Conservation (phyloP, 1,284 basidiomycete species). For the Moesziomyces aphidis region DNA sequence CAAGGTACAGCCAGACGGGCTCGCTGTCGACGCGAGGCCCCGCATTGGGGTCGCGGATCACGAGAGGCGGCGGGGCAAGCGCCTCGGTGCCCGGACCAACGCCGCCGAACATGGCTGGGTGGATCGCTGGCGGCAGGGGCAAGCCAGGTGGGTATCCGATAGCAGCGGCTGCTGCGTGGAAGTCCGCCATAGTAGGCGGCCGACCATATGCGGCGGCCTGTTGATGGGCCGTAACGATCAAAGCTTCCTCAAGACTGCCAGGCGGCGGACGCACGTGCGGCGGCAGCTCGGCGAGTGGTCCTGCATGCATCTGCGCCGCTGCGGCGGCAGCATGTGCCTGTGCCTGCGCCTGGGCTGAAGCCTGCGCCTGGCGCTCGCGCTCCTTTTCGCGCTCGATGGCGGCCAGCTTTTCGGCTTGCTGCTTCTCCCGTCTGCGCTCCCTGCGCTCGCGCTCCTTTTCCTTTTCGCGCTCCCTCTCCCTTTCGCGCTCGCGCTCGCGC, state of each 20-base stretch:
- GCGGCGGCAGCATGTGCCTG: conserved; percentile 43
- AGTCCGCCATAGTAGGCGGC: conserved; percentile 41
- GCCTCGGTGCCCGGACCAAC: conserved; percentile 23
- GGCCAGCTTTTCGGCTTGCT: conserved; percentile 45
- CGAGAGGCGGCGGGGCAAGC: conserved; percentile 28
- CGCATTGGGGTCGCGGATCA: conserved; percentile 43
- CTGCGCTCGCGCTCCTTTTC: conserved; percentile 39
- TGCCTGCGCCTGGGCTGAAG: conserved; percentile 38
- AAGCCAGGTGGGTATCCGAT: conserved; percentile 43
- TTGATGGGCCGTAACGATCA: conserved; percentile 42
- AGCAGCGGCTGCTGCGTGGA: conserved; percentile 38
- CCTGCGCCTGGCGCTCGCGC: conserved; percentile 32
- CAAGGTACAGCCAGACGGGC: conserved; percentile 64
- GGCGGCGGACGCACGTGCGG: conserved; percentile 35
- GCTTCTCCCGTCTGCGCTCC: conserved; percentile 43
- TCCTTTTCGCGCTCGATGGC: conserved; percentile 42
- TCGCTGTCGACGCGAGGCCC: conserved; percentile 65
- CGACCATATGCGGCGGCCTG: conserved; percentile 37
- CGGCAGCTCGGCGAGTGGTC: conserved; percentile 30
- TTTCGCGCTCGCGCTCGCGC: conserved; percentile 34
- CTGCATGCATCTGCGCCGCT: conserved; percentile 27
- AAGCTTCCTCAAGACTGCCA: conserved; percentile 32
- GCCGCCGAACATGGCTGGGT: conserved; percentile 30
- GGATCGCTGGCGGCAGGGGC: conserved; percentile 35
- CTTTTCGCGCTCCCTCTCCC: conserved; percentile 36